phyloP scores from a whole-genome alignment of 108 stramenopile species.

The Cyclotella baltica region DNA sequence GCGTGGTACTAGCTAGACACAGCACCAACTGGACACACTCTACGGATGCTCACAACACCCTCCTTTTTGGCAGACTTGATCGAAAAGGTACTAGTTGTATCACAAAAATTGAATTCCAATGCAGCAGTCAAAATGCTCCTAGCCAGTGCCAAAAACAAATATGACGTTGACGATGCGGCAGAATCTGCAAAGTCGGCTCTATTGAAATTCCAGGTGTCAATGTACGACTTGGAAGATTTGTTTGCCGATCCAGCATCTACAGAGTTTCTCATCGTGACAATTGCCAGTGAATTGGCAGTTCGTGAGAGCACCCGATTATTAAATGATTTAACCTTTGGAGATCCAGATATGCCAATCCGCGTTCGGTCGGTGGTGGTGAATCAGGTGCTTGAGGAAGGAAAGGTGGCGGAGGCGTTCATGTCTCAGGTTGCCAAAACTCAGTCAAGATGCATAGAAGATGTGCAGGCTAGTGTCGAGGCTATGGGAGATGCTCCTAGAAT shows the following conservation, averaged over 20 bases:
- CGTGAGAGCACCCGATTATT: constrained; percentile 85
- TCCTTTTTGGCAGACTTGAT: constrained; percentile 85
- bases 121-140: constrained; percentile 69
- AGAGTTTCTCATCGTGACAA: constrained; percentile 93
- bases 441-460: constrained; percentile 36
- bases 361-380: constrained; percentile 88
- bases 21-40: constrained; percentile 96
- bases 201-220: constrained; percentile 84
- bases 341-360: constrained; percentile 87
- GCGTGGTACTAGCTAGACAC: constrained; percentile 95
- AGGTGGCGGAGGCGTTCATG: constrained; percentile 33
- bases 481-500: constrained; percentile 58
- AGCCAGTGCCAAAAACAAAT: constrained; percentile 47
- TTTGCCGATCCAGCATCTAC: constrained; percentile 84
- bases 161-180: constrained; percentile 71
- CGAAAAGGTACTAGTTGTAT: constrained; percentile 71
- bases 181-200: constrained; percentile 75
- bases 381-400: constrained; percentile 71
- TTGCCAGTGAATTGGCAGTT: constrained; percentile 89
- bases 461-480: constrained; percentile 33
- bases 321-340: constrained; percentile 89
- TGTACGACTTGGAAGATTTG: constrained; percentile 91
- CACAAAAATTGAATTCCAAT: constrained; percentile 80
- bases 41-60: constrained; percentile 90
- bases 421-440: constrained; percentile 42